Evolutionary conservation across 345 rosid genomes (phyloP).

Genomic region (Bretschneidera sinensis): DNA sequence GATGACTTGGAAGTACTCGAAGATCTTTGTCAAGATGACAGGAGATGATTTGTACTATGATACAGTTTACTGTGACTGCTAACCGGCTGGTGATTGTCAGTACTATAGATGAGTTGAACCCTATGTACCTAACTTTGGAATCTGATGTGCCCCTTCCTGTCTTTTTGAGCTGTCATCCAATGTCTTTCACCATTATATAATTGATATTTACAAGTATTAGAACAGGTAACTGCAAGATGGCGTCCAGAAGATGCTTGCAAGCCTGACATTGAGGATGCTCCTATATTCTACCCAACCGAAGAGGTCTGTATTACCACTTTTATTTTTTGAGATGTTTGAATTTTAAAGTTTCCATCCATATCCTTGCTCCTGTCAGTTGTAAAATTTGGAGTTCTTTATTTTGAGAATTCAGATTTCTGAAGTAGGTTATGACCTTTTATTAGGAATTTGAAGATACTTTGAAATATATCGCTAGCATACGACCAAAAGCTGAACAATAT

Average conservation of each 20-base stretch:
- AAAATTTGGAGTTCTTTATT: background rate
- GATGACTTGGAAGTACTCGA: background rate
- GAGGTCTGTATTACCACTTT: constrained; percentile 52
- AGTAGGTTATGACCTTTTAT: constrained; percentile 17
- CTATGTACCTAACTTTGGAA: constrained; percentile 2
- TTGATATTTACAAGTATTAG: constrained; percentile 16
- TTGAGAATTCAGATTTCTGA: constrained; percentile 19
- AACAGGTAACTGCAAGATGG: constrained; percentile 84
- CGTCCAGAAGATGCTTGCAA: constrained; percentile 61
- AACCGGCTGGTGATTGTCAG: constrained; percentile 9
- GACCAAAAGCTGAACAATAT: constrained; percentile 78
- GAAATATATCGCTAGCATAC: constrained; percentile 76
- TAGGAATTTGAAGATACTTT: constrained; percentile 97
- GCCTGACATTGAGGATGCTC: constrained; percentile 79
- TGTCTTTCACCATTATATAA: constrained; percentile 16
- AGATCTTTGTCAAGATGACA: constrained; percentile 5
- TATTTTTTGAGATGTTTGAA: constrained; percentile 16
- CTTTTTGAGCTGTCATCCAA: constrained; percentile 1
- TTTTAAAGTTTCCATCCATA: background rate
- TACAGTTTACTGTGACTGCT: background rate
- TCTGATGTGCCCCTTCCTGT: constrained; percentile 1
- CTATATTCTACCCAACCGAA: constrained; percentile 88
- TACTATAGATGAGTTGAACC: background rate
- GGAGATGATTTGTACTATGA: background rate
- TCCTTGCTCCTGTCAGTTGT: constrained; percentile 7